These are phyloP conservation scores for Dunaliella salina DNA, from an alignment of 163 green algal genomes.

Conservation along the genomic window DNA sequence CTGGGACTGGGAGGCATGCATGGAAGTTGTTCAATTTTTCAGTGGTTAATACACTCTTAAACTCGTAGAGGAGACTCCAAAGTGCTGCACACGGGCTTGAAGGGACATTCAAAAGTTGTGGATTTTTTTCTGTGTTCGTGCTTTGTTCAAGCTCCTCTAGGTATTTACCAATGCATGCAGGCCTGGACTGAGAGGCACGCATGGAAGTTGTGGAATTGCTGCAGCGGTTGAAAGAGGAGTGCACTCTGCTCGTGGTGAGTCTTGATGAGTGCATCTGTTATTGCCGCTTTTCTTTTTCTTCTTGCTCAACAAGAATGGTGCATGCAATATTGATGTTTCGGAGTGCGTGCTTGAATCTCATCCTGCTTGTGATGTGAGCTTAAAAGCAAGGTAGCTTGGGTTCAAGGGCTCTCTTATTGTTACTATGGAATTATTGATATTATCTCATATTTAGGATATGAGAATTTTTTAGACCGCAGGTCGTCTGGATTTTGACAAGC, in stretches of 20 bases:
- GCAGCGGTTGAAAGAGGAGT: conserved; percentile 62
- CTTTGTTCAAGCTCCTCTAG: background rate
- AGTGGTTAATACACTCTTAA: too few relatives aligned
- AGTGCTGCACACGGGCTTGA: conserved; percentile 46
- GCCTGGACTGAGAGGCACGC: conserved; percentile 79
- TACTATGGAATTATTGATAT: too few relatives aligned
- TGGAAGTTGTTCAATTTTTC: conserved; percentile 63
- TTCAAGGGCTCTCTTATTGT: background rate
- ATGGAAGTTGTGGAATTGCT: conserved; percentile 51
- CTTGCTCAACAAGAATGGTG: background rate
- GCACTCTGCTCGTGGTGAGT: conserved; percentile 83
- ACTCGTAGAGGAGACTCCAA: background rate
- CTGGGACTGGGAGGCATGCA: conserved; percentile 48
- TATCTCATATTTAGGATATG: too few relatives aligned
- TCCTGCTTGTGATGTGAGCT: background rate
- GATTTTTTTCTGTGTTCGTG: too few relatives aligned
- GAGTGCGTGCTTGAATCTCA: background rate
- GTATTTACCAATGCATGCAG: conserved; percentile 17
- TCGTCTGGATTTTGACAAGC: too few relatives aligned
- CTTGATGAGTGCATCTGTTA: background rate
- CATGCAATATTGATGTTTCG: too few relatives aligned
- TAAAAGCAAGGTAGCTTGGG: background rate
- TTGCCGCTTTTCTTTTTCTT: background rate
- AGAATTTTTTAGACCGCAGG: too few relatives aligned
- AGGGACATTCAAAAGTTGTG: conserved; percentile 56